These are phyloP conservation scores for Hibiscus syriacus DNA, from an alignment of 345 rosid species.

Conservation along the genomic window DNA sequence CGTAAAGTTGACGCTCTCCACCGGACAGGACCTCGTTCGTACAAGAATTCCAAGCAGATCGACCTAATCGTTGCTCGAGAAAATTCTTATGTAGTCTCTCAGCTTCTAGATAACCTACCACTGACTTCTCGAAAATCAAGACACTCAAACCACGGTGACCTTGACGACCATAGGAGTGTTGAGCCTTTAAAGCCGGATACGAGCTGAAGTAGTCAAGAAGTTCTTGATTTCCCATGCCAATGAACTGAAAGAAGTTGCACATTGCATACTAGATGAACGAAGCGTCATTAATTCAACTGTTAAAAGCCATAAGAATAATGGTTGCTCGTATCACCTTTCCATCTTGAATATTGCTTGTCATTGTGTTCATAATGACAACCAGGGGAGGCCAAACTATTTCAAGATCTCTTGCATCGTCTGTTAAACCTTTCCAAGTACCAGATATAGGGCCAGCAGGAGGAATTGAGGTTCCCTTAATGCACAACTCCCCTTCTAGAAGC, in stretches of 20 bases:
- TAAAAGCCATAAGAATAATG: not conserved
- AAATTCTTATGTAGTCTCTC: constrained; percentile 2
- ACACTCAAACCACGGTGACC: constrained; percentile 12
- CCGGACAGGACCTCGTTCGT: not conserved
- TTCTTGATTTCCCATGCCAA: constrained; percentile 14
- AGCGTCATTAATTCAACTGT: not conserved
- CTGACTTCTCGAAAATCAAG: constrained; percentile 10
- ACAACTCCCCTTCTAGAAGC: not conserved
- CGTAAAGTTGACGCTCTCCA: constrained; percentile 10
- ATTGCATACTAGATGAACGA: not conserved
- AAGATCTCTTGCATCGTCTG: constrained; percentile 7
- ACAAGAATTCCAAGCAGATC: constrained; percentile 2
- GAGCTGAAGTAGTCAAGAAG: constrained; percentile 10
- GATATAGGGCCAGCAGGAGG: not conserved
- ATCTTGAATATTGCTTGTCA: not conserved
- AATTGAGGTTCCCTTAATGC: not conserved
- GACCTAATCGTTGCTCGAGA: not conserved
- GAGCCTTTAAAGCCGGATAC: constrained; percentile 5
- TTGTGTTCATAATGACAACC: constrained; percentile 13
- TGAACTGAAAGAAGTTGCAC: not conserved
- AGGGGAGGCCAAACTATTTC: constrained; percentile 15
- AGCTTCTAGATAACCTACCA: constrained; percentile 6
- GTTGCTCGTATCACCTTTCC: not conserved
- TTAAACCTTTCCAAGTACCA: constrained; percentile 9
- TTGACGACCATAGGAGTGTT: constrained; percentile 1